Evolutionary conservation across 345 rosid species (phyloP), one percentile per base, ranked within the genome.

Genomic region (Cardiospermum halicacabum): DNA sequence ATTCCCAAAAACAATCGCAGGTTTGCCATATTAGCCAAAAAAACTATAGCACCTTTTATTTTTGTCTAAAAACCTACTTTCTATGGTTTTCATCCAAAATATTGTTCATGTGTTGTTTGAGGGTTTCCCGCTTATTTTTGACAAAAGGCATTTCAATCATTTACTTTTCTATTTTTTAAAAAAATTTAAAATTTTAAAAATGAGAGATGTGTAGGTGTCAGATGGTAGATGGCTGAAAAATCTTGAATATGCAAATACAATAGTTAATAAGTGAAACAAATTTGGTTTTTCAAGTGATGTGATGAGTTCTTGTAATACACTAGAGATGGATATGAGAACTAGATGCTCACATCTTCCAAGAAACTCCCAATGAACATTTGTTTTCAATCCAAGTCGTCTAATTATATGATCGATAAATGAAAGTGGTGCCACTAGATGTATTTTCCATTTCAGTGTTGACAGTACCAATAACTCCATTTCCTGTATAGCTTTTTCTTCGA

Each of bases 381-480:
- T 74, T 66, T 76, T 82, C 15, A 91, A 73, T 0, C 96, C 91
- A 5, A 95, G 78, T 81, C 97, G 81, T 67, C 92, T 71, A 5
- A 85, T 60, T 34, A 91, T 75, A 71, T 85, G 87, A 75, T 95
- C 94, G 16, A 91, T 30, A 56, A 94, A 94, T 19, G 99, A 89
- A 39, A 88, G 68, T 21, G 97, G 89, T 24, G 99, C 87, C 37
- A 89, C 70, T 11, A 86, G 97, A 74, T 87, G 89, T 97, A 94
- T 94, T 81, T 77, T 84, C 99, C 99, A 94, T 59, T 78, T 48
- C 12, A 94, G 89, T 8, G 95, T 74, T 10, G 99, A 89, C 5
- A 94, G 86, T 42, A 94, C 77, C 81, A 94, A 66, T n/a, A 94
- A 63, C 87, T 94, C 99, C 97, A 94, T 94, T 80, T 88, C 84